These are phyloP conservation scores for Macroventuria anomochaeta DNA, from an alignment of 2,329 filamentous ascomycete genomes.

Conservation along the genomic window DNA sequence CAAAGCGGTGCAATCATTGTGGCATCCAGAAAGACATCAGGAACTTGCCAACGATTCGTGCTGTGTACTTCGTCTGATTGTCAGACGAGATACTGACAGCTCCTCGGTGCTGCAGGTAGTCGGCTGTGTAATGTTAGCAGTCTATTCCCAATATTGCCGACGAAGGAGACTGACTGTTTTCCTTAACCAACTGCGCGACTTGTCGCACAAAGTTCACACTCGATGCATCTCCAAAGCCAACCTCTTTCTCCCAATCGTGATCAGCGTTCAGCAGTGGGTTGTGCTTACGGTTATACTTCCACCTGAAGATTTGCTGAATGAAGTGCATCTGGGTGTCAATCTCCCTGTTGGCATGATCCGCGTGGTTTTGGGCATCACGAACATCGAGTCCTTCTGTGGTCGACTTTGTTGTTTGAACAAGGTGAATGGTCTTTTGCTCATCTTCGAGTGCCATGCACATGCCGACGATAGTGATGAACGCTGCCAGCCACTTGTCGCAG, in stretches of 20 bases:
- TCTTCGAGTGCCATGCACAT: conserved; percentile 58
- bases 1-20: conserved; percentile 6
- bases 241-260: conserved; percentile 49
- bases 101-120: conserved; percentile 48
- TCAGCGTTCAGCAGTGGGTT: conserved; percentile 50
- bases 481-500: conserved; percentile 54
- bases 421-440: conserved; percentile 54
- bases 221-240: conserved; percentile 43
- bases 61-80: conserved; percentile 52
- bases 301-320: conserved; percentile 55
- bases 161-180: conserved; percentile 49
- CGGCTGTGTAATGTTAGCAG: conserved; percentile 38
- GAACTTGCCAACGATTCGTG: conserved; percentile 53
- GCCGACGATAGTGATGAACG: conserved; percentile 56
- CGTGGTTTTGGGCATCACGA: conserved; percentile 41
- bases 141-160: neutral
- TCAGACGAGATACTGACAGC: conserved; percentile 47
- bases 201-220: conserved; percentile 47
- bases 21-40: conserved; percentile 48
- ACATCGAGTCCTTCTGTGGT: conserved; percentile 37
- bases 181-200: conserved; percentile 49
- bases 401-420: conserved; percentile 52
- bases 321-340: conserved; percentile 56
- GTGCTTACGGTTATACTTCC: conserved; percentile 55
- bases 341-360: conserved; percentile 50